Conservation (phyloP, 176 grass and related monocot genomes). For the Sorghum bicolor region Sorghum_bicolor_NCBIv3 NC_012871.2:51241501-51242000, state of each 20-base stretch:
- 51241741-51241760: conserved; percentile 96
- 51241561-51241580: background rate
- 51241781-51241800: background rate
- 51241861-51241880: no score
- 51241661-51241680: conserved; percentile 92
- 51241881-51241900: conserved; percentile 99
- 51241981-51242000: conserved; percentile 86
- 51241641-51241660: conserved; percentile 36
- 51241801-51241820: no score
- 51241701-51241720: conserved; percentile 91
- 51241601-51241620: background rate
- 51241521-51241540: conserved; percentile 59
- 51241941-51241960: conserved; percentile 34
- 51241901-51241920: conserved; percentile 82
- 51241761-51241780: no score
- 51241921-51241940: conserved; percentile 64
- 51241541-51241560: conserved; percentile 33
- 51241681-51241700: conserved; percentile 81
- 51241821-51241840: no score
- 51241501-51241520: conserved; percentile 28
- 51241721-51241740: conserved; percentile 93
- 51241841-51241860: no score
- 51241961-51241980: conserved; percentile 40
- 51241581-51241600: background rate
- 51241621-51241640: background rate